Evolutionary conservation across 768 basidiomycete genomes (phyloP), one percentile per base, ranked within the genome.

Genomic region (Cystobasidiopsis lactophilus): DNA sequence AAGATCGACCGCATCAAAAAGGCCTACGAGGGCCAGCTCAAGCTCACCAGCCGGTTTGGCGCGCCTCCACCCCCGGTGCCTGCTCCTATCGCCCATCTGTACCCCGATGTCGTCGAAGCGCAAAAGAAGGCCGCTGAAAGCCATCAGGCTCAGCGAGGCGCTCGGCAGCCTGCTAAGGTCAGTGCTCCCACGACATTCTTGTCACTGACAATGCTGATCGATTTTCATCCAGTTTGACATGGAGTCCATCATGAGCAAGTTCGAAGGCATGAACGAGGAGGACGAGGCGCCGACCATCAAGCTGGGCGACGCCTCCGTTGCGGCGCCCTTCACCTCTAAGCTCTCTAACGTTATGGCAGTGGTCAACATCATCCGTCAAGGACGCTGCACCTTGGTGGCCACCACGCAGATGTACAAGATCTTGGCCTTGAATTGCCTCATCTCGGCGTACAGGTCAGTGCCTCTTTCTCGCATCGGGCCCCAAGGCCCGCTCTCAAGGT

Each of bases 361-460:
- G 62, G 81, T 84, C 19, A 88, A 91, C 64, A 95, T 98, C 65
- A 93, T 98, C 59, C 78, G 93, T 19, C 93, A 96, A 68, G 93
- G 93, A 23, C 84, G 93, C 27, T 96, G 93, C 71, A 98, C 93
- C 1, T 77, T 98, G 18, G 93, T 96, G 41, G 93, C 93, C 2
- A 98, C 93, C 2, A 82, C 91, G 51, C 93, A 98, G 69, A 98
- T 98, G 93, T 98, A 95, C 77, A 93, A 95, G 72, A 98, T 98
- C 59, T 72, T 98, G 35, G 93, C 91, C 1, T 70, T 98, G 52
- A 98, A 96, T 65, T 96, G 93, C 64, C 72, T 98, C 39, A 98
- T 96, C 67, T 91, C 89, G 2, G 93, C 93, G n/a, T 96, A 91
- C 70, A 47, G 45, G 23, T 43, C 13, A 11, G 41, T 19, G 11